phyloP scores from a whole-genome alignment of 345 rosid genomes.

The Linum trigynum region DNA sequence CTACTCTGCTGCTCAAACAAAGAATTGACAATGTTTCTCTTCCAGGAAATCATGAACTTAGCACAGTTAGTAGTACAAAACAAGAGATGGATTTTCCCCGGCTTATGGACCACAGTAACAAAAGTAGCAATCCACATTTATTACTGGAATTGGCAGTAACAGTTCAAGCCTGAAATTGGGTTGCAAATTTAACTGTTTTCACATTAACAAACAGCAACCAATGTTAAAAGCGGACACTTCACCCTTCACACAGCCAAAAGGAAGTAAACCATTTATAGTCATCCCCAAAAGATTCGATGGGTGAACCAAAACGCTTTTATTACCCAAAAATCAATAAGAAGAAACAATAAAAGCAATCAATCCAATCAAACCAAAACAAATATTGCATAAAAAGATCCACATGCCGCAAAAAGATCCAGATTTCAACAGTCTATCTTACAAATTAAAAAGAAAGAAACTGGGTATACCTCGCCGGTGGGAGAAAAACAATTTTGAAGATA shows the following conservation, averaged over 20 bases:
- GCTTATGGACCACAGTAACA: too few species aligned
- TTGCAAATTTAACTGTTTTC: neutral
- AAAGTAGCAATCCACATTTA: too few species aligned
- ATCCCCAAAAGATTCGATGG: neutral
- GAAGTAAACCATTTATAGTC: neutral
- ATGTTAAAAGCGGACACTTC: neutral
- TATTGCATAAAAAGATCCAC: neutral
- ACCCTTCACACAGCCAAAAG: neutral
- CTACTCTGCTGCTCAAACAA: too few species aligned
- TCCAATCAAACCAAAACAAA: neutral
- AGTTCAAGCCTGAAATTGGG: neutral
- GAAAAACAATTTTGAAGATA: constrained; percentile 68
- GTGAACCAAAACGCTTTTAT: neutral
- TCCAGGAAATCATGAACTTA: neutral
- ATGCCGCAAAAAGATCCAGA: neutral
- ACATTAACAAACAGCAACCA: neutral
- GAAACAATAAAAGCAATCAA: neutral
- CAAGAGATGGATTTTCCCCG: too few species aligned
- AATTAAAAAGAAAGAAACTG: constrained; percentile 1
- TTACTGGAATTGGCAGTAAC: neutral
- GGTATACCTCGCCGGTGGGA: constrained; percentile 61
- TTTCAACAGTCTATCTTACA: neutral
- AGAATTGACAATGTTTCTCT: neutral
- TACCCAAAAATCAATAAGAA: neutral
- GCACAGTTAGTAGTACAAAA: too few species aligned